phyloP scores from a whole-genome alignment of 2,329 filamentous ascomycete genomes.

The Purpureocillium lavendulum region DNA sequence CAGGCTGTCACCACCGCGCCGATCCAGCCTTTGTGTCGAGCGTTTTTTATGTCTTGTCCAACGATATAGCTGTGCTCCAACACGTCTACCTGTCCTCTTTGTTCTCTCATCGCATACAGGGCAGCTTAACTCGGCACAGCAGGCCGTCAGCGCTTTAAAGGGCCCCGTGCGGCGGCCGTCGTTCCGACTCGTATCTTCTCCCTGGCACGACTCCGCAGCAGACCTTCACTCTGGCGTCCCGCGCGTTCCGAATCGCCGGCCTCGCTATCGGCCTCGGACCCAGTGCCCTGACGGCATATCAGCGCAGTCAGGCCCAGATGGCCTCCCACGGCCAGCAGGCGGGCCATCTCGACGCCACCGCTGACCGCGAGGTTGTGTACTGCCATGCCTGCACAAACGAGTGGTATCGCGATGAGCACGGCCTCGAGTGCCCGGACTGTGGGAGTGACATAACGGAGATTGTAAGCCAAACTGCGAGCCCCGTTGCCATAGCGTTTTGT shows the following conservation, averaged over 20 bases:
- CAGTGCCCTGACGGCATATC: constrained; percentile 46
- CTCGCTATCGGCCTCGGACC: constrained; percentile 51
- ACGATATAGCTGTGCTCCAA: not conserved
- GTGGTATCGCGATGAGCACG: constrained; percentile 68
- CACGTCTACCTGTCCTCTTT: not conserved
- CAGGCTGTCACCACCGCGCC: too few relatives aligned
- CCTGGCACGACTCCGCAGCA: too few relatives aligned
- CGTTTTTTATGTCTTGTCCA: too few relatives aligned
- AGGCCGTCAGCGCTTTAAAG: too few relatives aligned
- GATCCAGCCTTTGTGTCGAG: too few relatives aligned
- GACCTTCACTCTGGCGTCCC: constrained; percentile 42
- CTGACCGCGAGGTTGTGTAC: constrained; percentile 64
- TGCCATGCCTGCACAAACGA: constrained; percentile 77
- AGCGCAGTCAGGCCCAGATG: constrained; percentile 37
- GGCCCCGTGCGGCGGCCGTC: not conserved
- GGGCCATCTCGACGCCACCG: constrained; percentile 39
- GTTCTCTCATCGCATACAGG: too few relatives aligned
- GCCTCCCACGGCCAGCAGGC: constrained; percentile 17
- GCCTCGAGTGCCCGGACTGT: constrained; percentile 69
- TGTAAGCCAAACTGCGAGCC: constrained; percentile 40
- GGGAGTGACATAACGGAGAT: constrained; percentile 76
- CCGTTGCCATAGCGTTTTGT: not conserved
- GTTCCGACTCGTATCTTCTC: not conserved
- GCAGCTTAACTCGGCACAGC: too few relatives aligned
- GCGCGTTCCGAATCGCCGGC: constrained; percentile 44